phyloP scores from a whole-genome alignment of 148 eudicot genomes.

The Drosera capensis region DNA sequence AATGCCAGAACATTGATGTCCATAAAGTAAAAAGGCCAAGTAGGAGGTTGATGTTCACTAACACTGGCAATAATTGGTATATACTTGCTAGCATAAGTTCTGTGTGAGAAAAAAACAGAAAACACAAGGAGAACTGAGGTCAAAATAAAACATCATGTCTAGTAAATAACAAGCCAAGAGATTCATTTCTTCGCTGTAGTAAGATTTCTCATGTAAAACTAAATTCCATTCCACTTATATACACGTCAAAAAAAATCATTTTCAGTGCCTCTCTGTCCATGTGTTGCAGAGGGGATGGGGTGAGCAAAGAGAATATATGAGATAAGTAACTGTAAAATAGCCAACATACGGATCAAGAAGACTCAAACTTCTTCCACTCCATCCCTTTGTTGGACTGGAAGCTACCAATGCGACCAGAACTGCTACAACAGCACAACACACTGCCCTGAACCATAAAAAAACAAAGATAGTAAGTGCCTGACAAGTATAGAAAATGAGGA shows the following conservation, averaged over 20 bases:
- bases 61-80: slow-evolving; percentile 99
- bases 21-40: slow-evolving; percentile 99
- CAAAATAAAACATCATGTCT: neutral
- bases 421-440: slow-evolving; percentile 62
- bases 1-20: slow-evolving; percentile 95
- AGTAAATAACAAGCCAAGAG: no score
- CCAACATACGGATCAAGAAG: slow-evolving; percentile 89
- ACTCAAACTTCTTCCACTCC: slow-evolving; percentile 98
- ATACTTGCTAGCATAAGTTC: slow-evolving; percentile 98
- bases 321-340: slow-evolving; percentile 2
- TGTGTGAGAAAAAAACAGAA: slow-evolving; percentile 11
- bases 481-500: no score
- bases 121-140: neutral
- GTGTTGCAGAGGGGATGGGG: neutral
- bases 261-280: no score
- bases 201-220: no score
- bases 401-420: slow-evolving; percentile 78
- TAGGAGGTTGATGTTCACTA: slow-evolving; percentile 99
- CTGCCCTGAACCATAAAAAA: slow-evolving; percentile 39
- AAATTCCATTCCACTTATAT: no score
- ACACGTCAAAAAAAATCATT: no score
- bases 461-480: no score
- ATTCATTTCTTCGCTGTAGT: no score
- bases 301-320: neutral
- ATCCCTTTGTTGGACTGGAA: slow-evolving; percentile 95